phyloP scores from a whole-genome alignment of 1,284 basidiomycete genomes.

The Mycena sp. region DNA sequence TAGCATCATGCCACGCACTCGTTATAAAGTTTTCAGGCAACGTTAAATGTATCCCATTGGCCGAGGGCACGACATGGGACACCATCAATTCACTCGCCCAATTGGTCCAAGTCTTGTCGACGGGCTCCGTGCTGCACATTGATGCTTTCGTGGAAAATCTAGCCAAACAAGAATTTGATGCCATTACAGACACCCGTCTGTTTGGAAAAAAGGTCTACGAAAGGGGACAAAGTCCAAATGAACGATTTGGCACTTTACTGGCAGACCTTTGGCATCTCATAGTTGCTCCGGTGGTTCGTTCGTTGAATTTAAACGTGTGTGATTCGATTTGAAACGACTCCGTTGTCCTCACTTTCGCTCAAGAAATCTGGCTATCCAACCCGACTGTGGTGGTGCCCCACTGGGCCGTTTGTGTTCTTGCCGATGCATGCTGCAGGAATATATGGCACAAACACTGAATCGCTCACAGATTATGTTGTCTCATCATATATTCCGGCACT shows the following conservation, averaged over 20 bases:
- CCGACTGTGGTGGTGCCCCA: conserved; percentile 38
- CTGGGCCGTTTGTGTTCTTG: conserved; percentile 32
- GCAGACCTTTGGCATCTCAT: background rate
- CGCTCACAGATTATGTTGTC: conserved; percentile 30
- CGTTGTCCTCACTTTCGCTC: no score
- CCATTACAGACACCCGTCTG: no score
- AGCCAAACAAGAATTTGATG: background rate
- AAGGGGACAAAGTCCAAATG: background rate
- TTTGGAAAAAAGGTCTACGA: background rate
- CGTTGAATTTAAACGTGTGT: background rate
- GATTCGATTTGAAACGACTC: background rate
- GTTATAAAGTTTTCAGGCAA: background rate
- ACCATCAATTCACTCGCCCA: background rate
- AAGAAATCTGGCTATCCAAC: conserved; percentile 9
- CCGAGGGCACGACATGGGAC: background rate
- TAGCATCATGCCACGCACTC: background rate
- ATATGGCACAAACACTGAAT: conserved; percentile 7
- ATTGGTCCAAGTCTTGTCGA: background rate
- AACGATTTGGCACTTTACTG: background rate
- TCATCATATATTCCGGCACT: conserved; percentile 38
- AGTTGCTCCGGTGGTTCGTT: background rate
- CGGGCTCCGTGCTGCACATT: background rate
- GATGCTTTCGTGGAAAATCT: background rate
- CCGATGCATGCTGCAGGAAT: conserved; percentile 37
- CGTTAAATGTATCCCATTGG: no score